phyloP scores from a whole-genome alignment of 2,329 filamentous ascomycete species.

The Neofusicoccum sp. region DNA sequence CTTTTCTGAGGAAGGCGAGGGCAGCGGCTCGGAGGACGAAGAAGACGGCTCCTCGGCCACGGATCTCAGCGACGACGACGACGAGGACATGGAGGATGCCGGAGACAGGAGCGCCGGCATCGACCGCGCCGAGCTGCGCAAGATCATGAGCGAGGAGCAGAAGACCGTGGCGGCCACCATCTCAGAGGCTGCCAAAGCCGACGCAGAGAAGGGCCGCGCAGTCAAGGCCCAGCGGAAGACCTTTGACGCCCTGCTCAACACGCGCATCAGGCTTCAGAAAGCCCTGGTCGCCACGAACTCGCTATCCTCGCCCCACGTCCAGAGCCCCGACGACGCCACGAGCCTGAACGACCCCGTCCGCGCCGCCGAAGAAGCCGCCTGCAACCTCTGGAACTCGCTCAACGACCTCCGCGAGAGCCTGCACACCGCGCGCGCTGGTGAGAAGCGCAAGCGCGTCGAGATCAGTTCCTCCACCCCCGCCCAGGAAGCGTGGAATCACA shows the following conservation, averaged over 20 bases:
- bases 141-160: constrained; percentile 66
- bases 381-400: constrained; percentile 81
- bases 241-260: constrained; percentile 85
- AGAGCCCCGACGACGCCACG: constrained; percentile 32
- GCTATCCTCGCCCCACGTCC: constrained; percentile 46
- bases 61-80: constrained; percentile 23
- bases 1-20: constrained; percentile 35
- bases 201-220: constrained; percentile 80
- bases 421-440: constrained; percentile 50
- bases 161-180: constrained; percentile 64
- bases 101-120: constrained; percentile 21
- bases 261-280: constrained; percentile 90
- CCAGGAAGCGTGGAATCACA: constrained; percentile 68
- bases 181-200: constrained; percentile 67
- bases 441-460: constrained; percentile 57
- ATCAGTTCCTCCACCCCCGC: constrained; percentile 59
- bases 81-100: constrained; percentile 23
- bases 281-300: constrained; percentile 80
- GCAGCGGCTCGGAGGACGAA: constrained; percentile 32
- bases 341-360: constrained; percentile 54
- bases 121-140: constrained; percentile 59
- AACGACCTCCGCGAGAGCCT: constrained; percentile 66
- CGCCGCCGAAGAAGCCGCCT: constrained; percentile 80
- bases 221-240: constrained; percentile 81
- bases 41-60: constrained; percentile 20